Evolutionary conservation across 2,329 filamentous ascomycete species (phyloP).

Genomic region (Fulvia fulva): DNA sequence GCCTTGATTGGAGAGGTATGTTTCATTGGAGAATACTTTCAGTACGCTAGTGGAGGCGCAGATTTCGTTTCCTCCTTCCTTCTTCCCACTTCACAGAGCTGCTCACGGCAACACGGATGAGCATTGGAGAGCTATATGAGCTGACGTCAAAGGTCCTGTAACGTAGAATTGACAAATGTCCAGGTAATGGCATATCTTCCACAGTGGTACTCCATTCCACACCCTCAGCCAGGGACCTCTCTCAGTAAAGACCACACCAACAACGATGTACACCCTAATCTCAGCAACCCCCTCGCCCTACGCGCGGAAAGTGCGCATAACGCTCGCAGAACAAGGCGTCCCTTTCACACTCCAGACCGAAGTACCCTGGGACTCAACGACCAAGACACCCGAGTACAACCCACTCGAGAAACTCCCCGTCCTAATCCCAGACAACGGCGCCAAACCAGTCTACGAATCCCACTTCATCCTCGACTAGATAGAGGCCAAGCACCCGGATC

Average conservation of each 20-base stretch:
- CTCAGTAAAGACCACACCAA: background rate
- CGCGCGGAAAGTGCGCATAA: conserved; percentile 42
- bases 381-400: conserved; percentile 38
- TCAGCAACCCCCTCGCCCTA: conserved; percentile 39
- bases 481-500: conserved; percentile 33
- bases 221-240: background rate
- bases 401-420: conserved; percentile 41
- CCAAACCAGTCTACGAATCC: conserved; percentile 35
- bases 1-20: background rate
- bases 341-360: conserved; percentile 41
- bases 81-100: background rate
- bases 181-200: background rate
- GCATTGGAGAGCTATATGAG: background rate
- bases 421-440: conserved; percentile 32
- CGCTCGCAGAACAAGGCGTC: conserved; percentile 38
- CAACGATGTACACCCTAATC: conserved; percentile 29
- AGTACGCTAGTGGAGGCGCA: background rate
- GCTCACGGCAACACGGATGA: conserved; percentile 11
- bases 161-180: background rate
- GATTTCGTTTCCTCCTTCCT: background rate
- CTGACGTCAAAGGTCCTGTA: background rate
- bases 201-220: background rate
- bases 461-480: conserved; percentile 39
- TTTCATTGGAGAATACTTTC: too few relatives aligned
- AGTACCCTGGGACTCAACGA: conserved; percentile 42